These are phyloP conservation scores for Stemphylium beticola DNA, from an alignment of 2,329 filamentous ascomycete species.

Conservation along the genomic window DNA sequence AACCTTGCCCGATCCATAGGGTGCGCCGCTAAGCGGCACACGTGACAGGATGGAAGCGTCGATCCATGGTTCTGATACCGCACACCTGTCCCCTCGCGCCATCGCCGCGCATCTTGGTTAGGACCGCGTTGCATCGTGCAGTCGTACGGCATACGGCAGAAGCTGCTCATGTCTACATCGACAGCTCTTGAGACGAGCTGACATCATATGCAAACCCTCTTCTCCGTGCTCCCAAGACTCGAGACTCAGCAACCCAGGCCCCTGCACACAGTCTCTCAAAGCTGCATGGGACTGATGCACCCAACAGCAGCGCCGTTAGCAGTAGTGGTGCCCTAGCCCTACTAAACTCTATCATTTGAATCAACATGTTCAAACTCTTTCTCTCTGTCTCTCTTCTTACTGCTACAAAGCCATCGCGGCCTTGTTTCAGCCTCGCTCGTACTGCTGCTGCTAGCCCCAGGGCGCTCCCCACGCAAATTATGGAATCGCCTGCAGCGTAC, in stretches of 20 bases:
- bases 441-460: neutral
- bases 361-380: no score
- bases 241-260: neutral
- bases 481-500: conserved; percentile 18
- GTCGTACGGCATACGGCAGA: no score
- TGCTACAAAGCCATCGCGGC: no score
- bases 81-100: conserved; percentile 6
- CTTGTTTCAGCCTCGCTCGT: no score
- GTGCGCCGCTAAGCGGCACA: conserved; percentile 18
- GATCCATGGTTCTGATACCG: conserved; percentile 16
- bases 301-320: neutral
- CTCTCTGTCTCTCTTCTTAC: no score
- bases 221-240: neutral
- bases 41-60: conserved; percentile 21
- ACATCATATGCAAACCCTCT: neutral
- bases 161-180: no score
- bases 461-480: conserved; percentile 8
- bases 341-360: no score
- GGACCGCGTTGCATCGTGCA: neutral
- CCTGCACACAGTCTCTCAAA: neutral
- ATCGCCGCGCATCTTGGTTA: neutral
- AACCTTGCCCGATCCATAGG: conserved; percentile 17
- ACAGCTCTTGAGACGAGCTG: neutral
- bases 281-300: neutral
- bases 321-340: neutral